A percentile compares a stretch with the other conserved stretches of the same genome.
These are phyloP conservation scores for Stephanodiscus triporus DNA, from an alignment of 108 stramenopile genomes.

Conservation along the genomic window DNA sequence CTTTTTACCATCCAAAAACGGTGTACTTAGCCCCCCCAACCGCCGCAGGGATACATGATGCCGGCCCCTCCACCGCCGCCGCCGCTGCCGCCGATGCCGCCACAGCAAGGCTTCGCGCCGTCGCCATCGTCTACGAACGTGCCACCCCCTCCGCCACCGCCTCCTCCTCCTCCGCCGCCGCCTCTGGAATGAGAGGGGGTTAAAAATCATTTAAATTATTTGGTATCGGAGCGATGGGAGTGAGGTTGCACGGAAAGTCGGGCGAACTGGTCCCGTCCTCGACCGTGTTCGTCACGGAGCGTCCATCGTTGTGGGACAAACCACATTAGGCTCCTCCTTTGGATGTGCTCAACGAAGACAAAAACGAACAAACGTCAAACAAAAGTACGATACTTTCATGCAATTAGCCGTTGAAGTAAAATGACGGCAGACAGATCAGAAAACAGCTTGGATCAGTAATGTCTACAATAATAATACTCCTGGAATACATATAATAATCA, in stretches of 20 bases:
- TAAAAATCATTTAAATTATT: neutral
- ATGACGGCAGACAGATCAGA: too few relatives aligned
- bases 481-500: too few relatives aligned
- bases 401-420: too few relatives aligned
- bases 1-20: neutral
- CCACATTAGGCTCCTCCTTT: too few relatives aligned
- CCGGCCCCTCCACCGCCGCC: slow-evolving; percentile 1
- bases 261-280: neutral
- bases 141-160: slow-evolving; percentile 15
- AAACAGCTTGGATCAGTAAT: too few relatives aligned
- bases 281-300: neutral
- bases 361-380: too few relatives aligned
- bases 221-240: neutral
- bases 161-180: slow-evolving; percentile 8
- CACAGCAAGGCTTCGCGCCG: slow-evolving; percentile 10
- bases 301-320: too few relatives aligned
- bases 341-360: too few relatives aligned
- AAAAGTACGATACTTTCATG: too few relatives aligned
- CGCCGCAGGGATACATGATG: neutral
- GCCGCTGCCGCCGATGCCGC: slow-evolving; percentile 4
- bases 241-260: too few relatives aligned
- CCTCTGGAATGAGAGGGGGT: neutral
- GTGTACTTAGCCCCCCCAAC: neutral
- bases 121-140: neutral
- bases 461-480: too few relatives aligned